Conservation (phyloP, 2,329 filamentous ascomycete species). For the Botryotinia globosa region DNA sequence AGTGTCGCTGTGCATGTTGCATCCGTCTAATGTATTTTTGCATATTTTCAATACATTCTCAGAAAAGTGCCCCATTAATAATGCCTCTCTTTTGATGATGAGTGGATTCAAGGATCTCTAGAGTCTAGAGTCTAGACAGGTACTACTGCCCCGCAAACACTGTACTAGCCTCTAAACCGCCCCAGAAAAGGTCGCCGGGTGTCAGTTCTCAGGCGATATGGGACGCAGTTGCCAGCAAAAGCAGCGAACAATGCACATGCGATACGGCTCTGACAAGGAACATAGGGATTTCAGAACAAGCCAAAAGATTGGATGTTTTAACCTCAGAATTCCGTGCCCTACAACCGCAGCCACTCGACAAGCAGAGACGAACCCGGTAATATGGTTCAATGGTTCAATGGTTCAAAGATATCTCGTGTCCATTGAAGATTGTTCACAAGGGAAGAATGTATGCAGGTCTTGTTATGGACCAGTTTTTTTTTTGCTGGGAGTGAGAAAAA, state of each 20-base stretch:
- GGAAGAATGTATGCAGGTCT: neutral
- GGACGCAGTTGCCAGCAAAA: conserved; percentile 12
- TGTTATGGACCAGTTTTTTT: neutral
- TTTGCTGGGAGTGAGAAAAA: neutral
- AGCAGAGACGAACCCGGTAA: conserved; percentile 1
- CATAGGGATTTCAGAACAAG: neutral
- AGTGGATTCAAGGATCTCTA: conserved; percentile 3
- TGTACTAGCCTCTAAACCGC: neutral
- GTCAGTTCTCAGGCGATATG: conserved; percentile 6
- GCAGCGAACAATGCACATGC: conserved; percentile 16
- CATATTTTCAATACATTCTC: neutral
- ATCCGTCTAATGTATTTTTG: neutral
- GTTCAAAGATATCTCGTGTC: neutral
- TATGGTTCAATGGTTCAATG: conserved; percentile 15
- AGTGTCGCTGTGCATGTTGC: neutral
- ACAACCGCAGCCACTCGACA: conserved; percentile 6
- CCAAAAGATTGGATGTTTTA: conserved; percentile 1
- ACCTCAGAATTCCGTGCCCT: neutral
- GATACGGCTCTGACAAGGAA: neutral
- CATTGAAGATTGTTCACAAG: neutral
- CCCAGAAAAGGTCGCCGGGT: conserved; percentile 2
- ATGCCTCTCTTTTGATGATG: conserved; percentile 11
- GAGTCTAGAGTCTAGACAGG: no score
- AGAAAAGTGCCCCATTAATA: neutral
- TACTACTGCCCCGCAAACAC: conserved; percentile 14